Evolutionary conservation across 1,284 basidiomycete genomes (phyloP).

Genomic region (Meira miltonrushii): DNA sequence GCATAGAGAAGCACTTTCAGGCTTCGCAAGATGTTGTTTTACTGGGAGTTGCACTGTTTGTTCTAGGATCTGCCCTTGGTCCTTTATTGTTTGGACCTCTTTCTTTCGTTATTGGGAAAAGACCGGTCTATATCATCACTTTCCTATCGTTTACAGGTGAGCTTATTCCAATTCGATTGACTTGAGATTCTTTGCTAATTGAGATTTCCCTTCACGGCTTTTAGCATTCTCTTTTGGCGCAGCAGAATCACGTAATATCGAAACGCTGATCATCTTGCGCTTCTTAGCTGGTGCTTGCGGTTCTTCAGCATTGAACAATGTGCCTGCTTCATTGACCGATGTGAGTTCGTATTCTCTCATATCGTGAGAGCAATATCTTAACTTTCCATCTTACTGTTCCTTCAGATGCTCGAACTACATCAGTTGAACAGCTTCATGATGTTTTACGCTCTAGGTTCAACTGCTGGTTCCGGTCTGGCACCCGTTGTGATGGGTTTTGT

Average conservation of each 20-base stretch:
- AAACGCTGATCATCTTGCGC: slow-evolving; percentile 43
- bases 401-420: neutral
- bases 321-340: slow-evolving; percentile 22
- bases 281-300: slow-evolving; percentile 39
- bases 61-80: slow-evolving; percentile 22
- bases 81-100: slow-evolving; percentile 25
- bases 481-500: slow-evolving; percentile 23
- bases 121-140: slow-evolving; percentile 24
- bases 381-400: neutral
- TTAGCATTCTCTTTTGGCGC: slow-evolving; percentile 25
- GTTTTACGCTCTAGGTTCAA: slow-evolving; percentile 26
- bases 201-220: too few species aligned
- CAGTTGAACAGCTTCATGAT: neutral
- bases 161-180: too few species aligned
- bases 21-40: slow-evolving; percentile 21
- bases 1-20: slow-evolving; percentile 15
- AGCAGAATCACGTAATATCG: slow-evolving; percentile 39
- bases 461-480: slow-evolving; percentile 21
- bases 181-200: too few species aligned
- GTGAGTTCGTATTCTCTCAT: too few species aligned
- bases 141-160: slow-evolving; percentile 23
- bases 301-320: slow-evolving; percentile 29
- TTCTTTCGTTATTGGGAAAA: slow-evolving; percentile 22
- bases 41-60: slow-evolving; percentile 22
- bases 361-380: slow-evolving; percentile 11